Evolutionary conservation across 2,329 filamentous ascomycete genomes (phyloP).

Genomic region (Uncinocarpus reesii): DNA sequence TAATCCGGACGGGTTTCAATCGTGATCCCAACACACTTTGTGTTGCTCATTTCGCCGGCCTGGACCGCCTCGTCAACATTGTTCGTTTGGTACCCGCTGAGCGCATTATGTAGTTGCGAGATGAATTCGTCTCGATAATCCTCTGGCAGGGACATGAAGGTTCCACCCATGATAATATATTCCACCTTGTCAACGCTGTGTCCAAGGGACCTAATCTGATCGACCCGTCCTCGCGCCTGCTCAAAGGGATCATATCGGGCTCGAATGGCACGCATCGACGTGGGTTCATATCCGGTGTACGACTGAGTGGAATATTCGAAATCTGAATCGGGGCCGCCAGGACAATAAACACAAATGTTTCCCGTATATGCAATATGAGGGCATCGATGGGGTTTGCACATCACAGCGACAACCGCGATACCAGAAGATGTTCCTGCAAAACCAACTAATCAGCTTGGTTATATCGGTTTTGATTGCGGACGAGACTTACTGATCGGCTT

Average conservation of each 20-base stretch:
- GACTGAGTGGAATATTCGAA: slow-evolving; percentile 99
- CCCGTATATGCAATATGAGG: slow-evolving; percentile 97
- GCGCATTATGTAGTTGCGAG: slow-evolving; percentile 86
- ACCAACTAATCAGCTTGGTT: neutral
- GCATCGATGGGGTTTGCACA: slow-evolving; percentile 98
- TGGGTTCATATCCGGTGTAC: slow-evolving; percentile 96
- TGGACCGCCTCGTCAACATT: slow-evolving; percentile 93
- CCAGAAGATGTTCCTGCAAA: slow-evolving; percentile 76
- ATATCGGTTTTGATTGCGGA: neutral
- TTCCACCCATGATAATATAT: slow-evolving; percentile 99
- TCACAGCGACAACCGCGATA: slow-evolving; percentile 95
- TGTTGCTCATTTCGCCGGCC: slow-evolving; percentile 89
- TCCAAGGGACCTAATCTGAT: slow-evolving; percentile 89
- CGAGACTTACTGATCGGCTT: slow-evolving; percentile 71
- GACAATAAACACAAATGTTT: slow-evolving; percentile 98
- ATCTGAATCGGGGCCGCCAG: slow-evolving; percentile 92
- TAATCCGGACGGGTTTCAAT: slow-evolving; percentile 97
- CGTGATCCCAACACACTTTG: slow-evolving; percentile 96
- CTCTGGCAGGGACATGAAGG: slow-evolving; percentile 91
- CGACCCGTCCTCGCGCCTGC: slow-evolving; percentile 87
- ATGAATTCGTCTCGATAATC: slow-evolving; percentile 91
- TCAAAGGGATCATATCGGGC: slow-evolving; percentile 97
- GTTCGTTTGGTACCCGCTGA: slow-evolving; percentile 88
- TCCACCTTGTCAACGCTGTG: slow-evolving; percentile 99
- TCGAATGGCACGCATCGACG: slow-evolving; percentile 94